Evolutionary conservation across 2,329 filamentous ascomycete genomes (phyloP).

Genomic region (Exophiala xenobiotica): DNA sequence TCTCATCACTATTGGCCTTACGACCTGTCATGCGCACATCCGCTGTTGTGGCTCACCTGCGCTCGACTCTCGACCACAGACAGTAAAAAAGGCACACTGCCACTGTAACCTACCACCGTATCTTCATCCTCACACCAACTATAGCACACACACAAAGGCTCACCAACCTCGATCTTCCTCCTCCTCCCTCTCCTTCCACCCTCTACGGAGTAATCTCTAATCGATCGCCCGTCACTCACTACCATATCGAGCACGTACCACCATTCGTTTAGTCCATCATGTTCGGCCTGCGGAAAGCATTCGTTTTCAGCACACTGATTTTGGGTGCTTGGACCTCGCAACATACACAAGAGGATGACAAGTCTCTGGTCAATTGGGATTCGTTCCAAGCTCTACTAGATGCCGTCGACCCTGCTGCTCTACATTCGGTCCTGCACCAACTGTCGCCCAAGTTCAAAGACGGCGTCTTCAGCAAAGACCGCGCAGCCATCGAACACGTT

Average conservation of each 20-base stretch:
- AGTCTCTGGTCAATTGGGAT: constrained; percentile 27
- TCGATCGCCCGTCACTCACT: constrained; percentile 9
- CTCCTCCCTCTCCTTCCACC: not conserved
- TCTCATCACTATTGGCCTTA: not conserved
- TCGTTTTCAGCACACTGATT: constrained; percentile 27
- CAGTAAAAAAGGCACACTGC: not conserved
- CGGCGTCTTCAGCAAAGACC: constrained; percentile 66
- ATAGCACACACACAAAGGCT: not conserved
- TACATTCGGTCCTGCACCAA: constrained; percentile 67
- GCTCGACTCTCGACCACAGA: not conserved
- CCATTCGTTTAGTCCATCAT: constrained; percentile 23
- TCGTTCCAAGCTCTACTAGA: constrained; percentile 57
- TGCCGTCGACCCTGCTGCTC: constrained; percentile 57
- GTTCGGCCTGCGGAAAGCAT: constrained; percentile 24
- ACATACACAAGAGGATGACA: constrained; percentile 23
- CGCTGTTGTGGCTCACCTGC: no score
- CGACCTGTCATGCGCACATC: not conserved
- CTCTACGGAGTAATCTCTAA: not conserved
- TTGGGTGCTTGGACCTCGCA: constrained; percentile 23
- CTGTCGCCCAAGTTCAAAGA: constrained; percentile 65
- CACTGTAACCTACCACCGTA: not conserved
- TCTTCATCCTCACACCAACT: not conserved
- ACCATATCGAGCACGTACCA: constrained; percentile 10
- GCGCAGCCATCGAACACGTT: constrained; percentile 62
- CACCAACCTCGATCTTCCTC: not conserved